These are phyloP conservation scores for Amborella trichopoda DNA, from an alignment of 164 flowering plant species.

Conservation along the genomic window DNA sequence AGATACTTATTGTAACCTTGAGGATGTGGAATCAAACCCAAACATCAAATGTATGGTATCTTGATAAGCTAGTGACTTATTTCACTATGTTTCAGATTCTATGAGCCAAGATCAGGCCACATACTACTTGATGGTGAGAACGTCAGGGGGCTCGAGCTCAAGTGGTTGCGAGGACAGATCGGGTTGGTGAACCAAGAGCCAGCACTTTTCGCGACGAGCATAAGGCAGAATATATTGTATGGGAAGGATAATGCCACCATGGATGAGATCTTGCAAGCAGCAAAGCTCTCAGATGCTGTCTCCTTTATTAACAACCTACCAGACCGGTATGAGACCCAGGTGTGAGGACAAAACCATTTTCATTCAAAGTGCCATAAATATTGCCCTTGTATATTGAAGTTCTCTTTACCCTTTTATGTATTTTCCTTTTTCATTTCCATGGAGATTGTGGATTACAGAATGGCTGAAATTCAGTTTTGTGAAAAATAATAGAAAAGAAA, in stretches of 20 bases:
- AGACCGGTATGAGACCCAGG: conserved; percentile 96
- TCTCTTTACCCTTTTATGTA: too few relatives aligned
- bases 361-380: too few relatives aligned
- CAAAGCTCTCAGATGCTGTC: conserved; percentile 82
- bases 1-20: too few relatives aligned
- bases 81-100: conserved; percentile 47
- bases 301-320: conserved; percentile 89
- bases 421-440: too few relatives aligned
- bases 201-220: conserved; percentile 88
- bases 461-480: too few relatives aligned
- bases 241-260: conserved; percentile 81
- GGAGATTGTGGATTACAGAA: too few relatives aligned
- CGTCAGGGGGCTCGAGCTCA: conserved; percentile 54
- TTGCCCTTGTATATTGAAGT: too few relatives aligned
- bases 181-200: conserved; percentile 98
- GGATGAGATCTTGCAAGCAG: conserved; percentile 83
- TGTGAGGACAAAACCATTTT: too few relatives aligned
- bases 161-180: conserved; percentile 83
- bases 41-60: too few relatives aligned
- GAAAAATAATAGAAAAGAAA: too few relatives aligned
- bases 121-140: conserved; percentile 60
- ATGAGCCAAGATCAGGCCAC: conserved; percentile 69
- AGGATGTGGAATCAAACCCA: too few relatives aligned
- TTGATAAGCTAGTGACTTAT: too few relatives aligned
- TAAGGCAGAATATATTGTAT: conserved; percentile 82